phyloP scores from a whole-genome alignment of 2,329 filamentous ascomycete genomes.

The Colletotrichum eremochloae region DNA sequence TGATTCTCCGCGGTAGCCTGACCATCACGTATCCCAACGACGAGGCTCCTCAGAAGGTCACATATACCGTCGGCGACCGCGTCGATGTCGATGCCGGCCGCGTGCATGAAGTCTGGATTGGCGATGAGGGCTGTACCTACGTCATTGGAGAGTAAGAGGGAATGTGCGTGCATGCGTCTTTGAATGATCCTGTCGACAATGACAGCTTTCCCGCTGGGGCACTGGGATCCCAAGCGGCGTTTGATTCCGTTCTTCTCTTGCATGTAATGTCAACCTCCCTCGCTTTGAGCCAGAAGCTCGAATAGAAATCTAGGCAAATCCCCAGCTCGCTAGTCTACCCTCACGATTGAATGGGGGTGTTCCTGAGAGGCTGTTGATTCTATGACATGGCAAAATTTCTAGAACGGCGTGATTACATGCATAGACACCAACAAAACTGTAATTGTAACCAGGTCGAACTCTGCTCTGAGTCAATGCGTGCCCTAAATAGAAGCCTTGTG shows the following conservation, averaged over 20 bases:
- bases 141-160: conserved; percentile 72
- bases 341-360: neutral
- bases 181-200: neutral
- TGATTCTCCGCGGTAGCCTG: conserved; percentile 74
- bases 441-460: conserved; percentile 6
- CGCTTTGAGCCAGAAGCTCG: neutral
- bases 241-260: neutral
- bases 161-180: conserved; percentile 51
- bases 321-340: neutral
- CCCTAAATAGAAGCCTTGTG: neutral
- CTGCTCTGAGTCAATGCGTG: conserved; percentile 4
- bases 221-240: neutral
- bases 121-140: conserved; percentile 75
- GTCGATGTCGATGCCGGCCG: conserved; percentile 75
- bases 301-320: neutral
- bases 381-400: conserved; percentile 5
- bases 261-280: no score
- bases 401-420: neutral
- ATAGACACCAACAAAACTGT: neutral
- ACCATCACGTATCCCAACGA: conserved; percentile 77
- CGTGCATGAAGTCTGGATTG: conserved; percentile 79
- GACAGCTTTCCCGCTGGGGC: neutral
- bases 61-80: conserved; percentile 70
- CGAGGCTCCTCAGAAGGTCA: conserved; percentile 65
- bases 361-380: neutral